Base-by-base conservation (phyloP, 768 basidiomycete species). In the Boletus coccyginus region DNA sequence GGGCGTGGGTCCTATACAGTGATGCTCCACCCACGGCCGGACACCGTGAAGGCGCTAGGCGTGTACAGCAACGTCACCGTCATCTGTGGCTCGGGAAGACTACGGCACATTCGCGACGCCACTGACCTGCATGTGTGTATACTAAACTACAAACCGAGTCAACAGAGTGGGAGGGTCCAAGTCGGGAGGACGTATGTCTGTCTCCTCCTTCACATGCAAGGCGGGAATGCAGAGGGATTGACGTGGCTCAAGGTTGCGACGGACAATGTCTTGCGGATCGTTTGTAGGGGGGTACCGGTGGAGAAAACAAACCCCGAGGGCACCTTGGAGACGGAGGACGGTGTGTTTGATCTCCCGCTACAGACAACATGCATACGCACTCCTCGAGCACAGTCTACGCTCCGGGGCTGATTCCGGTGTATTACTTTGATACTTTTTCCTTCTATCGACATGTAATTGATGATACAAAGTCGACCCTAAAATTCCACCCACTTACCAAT, bases 231-330 rank as follows among this genome's bases (percentile, higher is more conserved):
- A 24, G 58, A 50, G 14, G 57, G 50, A 42, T 17, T 53, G 19
- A 55, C 57, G 19, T 68, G 67, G 67, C 56, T 66, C 44, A 67
- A 67, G 56, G 53, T 67, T 43, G 44, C 59, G 35, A 62, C 66
- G 14, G 64, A 67, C 32, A 69, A 67, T 44, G 31, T 64, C n/a
- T 47, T 69, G 38, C 55, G 46, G 17, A 55, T 67, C 13, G 3
- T 24, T n/a, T 67, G 60, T 13, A 55, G 2, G 12, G 60, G 50
- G 3, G 11, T 14, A 14, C 55, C 63, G 0, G n/a, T 13, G n/a
- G 45, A 45, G 32, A 40, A 27, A 35, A 36, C 9, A 29, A 36
- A 21, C 19, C 3, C 3, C 10, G 50, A 52, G 16, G 27, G 19
- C 12, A 31, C 8, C 17, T 27, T 29, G 1, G 49, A 54, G 39